Base-by-base conservation (phyloP, 1,139 yeast genomes). In the Debaryomyces singareniensis region DNA sequence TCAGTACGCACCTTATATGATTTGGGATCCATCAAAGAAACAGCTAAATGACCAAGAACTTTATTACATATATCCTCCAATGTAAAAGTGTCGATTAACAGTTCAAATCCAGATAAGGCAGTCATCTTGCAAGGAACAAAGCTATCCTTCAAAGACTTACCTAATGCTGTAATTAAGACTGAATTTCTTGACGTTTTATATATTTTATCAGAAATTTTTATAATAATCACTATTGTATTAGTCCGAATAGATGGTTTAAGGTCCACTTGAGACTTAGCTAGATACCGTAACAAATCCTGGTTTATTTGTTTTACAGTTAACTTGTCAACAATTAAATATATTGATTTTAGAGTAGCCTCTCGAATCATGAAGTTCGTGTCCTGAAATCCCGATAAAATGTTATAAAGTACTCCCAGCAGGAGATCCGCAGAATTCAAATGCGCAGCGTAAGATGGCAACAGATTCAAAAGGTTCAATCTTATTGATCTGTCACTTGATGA, bases 231-330 rank as follows among this genome's bases (percentile, higher is more conserved):
- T 14, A 93, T 72, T 0, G 97, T 89, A 54, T 86, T 84, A 5
- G 91, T 86, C 42, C 98, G 62, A 13, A 91, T 84, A 15, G 85
- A 84, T 1, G 93, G 80, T 35, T 79, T 80, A 2, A 78, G 75
- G 49, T 91, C 98, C 52, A 74, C 79, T 52, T 89, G 97, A 1
- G 95, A 75, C 48, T 83, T 85, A 1, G 97, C 97, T 35, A 91
- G 60, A 29, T 77, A 71, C 42, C 94, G 71, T 31, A 91, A 61
- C 24, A 91, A 58, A 34, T 91, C 97, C 44, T 87, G 89, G 48
- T 91, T 91, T 29, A 89, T 66, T 49, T 85, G 95, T 32, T 95
- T 73, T 24, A 79, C 86, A 0, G 85, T 68, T 3, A 91, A 67
- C 43, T 78, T 78, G 16, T 78, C 78, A 3, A 80, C 75, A 20